Percentiles rank a stretch among this genome's conserved stretches.
These are phyloP conservation scores for Ammopiptanthus mongolicus DNA, from an alignment of 306 rosid genomes.

Conservation along the genomic window DNA sequence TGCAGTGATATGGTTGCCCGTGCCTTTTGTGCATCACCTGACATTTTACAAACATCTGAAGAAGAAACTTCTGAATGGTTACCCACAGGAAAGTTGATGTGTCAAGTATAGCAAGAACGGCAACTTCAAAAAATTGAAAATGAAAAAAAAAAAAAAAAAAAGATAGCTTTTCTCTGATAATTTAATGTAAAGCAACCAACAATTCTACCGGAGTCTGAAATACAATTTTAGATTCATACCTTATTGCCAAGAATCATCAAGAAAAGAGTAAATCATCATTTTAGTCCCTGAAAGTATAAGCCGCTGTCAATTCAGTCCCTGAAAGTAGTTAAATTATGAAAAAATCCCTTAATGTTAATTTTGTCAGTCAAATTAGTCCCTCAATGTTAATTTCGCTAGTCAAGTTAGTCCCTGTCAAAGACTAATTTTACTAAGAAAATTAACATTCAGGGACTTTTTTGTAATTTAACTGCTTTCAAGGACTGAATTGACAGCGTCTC, in stretches of 20 bases:
- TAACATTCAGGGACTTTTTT: too few relatives aligned
- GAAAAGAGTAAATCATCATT: too few relatives aligned
- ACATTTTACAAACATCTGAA: constrained; percentile 50
- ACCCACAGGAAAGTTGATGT: constrained; percentile 9
- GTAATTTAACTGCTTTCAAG: too few relatives aligned
- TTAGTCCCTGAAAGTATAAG: too few relatives aligned
- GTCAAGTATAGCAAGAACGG: constrained; percentile 2
- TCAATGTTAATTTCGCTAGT: too few relatives aligned
- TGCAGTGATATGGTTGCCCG: constrained; percentile 53
- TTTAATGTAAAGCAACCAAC: not conserved
- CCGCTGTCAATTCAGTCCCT: too few relatives aligned
- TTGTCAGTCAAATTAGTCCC: too few relatives aligned
- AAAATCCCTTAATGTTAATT: too few relatives aligned
- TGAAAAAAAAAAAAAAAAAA: not conserved
- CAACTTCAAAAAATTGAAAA: not conserved
- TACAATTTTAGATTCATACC: constrained; percentile 4
- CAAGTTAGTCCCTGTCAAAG: too few relatives aligned
- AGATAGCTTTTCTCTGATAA: not conserved
- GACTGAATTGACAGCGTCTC: too few relatives aligned
- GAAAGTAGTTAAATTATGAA: too few relatives aligned
- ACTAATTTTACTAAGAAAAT: too few relatives aligned
- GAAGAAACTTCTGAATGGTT: constrained; percentile 25
- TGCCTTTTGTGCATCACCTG: constrained; percentile 52
- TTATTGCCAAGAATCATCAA: not conserved
- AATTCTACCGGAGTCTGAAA: not conserved